Conservation (phyloP, 2,329 filamentous ascomycete species). For the Fusarium continuum region DNA sequence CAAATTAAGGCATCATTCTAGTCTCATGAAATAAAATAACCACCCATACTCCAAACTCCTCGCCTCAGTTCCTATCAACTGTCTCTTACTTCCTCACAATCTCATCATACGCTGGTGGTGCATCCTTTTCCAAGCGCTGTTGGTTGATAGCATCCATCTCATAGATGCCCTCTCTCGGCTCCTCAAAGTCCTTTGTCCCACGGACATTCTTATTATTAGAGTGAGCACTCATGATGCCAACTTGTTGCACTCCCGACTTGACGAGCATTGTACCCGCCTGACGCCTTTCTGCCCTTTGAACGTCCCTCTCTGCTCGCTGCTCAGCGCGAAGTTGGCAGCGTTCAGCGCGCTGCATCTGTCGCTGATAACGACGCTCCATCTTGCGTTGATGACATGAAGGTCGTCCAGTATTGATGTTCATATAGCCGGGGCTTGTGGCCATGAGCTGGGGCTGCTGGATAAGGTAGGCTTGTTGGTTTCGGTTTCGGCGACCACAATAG, state of each 20-base stretch:
- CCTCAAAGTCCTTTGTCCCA: not conserved
- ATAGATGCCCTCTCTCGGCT: conserved; percentile 6
- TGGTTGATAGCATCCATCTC: conserved; percentile 8
- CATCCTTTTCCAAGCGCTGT: conserved; percentile 8
- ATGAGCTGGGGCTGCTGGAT: conserved; percentile 4
- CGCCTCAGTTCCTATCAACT: not conserved
- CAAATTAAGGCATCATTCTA: not conserved
- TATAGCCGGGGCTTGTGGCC: not conserved
- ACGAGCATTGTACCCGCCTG: conserved; percentile 17
- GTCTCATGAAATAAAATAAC: not conserved
- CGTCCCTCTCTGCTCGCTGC: conserved; percentile 25
- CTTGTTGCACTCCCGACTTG: conserved; percentile 7
- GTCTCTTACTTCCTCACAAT: conserved; percentile 19
- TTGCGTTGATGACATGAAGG: conserved; percentile 20
- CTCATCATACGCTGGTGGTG: conserved; percentile 38
- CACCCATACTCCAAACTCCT: not conserved
- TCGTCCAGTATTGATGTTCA: not conserved
- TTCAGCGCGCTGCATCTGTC: conserved; percentile 33
- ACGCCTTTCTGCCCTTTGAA: conserved; percentile 20
- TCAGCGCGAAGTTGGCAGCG: conserved; percentile 35
- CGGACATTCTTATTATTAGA: not conserved
- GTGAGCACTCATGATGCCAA: not conserved
- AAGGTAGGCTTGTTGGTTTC: not conserved
- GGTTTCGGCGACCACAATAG: not conserved
- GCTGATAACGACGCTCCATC: conserved; percentile 32